These are phyloP conservation scores for Citrullus amarus DNA, from an alignment of 306 rosid species.

Conservation along the genomic window DNA sequence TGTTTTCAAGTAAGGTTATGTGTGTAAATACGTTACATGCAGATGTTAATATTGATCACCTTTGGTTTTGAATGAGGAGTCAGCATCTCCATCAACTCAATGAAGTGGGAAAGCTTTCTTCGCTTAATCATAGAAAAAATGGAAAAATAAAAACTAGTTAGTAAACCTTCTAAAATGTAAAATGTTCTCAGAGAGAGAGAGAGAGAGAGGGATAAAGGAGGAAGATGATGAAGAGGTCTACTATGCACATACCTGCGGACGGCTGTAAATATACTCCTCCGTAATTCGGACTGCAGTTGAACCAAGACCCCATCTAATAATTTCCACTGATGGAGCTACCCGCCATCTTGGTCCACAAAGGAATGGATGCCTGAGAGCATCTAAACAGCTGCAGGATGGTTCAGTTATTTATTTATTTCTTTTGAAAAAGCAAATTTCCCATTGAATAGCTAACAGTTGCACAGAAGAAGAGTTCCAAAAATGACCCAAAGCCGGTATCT, in stretches of 20 bases:
- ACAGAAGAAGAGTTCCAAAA: neutral
- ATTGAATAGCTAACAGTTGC: neutral
- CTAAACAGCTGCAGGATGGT: slow-evolving; percentile 62
- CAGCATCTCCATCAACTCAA: slow-evolving; percentile 90
- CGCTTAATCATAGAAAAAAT: slow-evolving; percentile 40
- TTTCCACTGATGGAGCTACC: slow-evolving; percentile 72
- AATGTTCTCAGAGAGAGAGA: neutral
- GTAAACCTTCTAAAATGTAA: slow-evolving; percentile 3
- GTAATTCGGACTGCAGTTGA: slow-evolving; percentile 78
- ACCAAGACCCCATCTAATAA: slow-evolving; percentile 96
- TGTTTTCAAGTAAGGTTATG: neutral
- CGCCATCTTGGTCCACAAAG: slow-evolving; percentile 99
- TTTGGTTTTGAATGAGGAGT: slow-evolving; percentile 84
- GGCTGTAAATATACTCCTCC: slow-evolving; percentile 84
- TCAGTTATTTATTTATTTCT: neutral
- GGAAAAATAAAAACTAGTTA: slow-evolving; percentile 2
- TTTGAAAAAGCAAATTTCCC: neutral
- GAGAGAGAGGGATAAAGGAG: neutral
- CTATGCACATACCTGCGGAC: slow-evolving; percentile 61
- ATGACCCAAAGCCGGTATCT: neutral
- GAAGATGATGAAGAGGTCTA: neutral
- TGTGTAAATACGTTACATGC: neutral
- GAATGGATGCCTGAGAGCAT: slow-evolving; percentile 95
- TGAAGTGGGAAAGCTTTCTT: slow-evolving; percentile 71
- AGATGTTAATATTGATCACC: slow-evolving; percentile 30